Conservation (phyloP, 768 basidiomycete species). For the Kwoniella botswanensis region DNA sequence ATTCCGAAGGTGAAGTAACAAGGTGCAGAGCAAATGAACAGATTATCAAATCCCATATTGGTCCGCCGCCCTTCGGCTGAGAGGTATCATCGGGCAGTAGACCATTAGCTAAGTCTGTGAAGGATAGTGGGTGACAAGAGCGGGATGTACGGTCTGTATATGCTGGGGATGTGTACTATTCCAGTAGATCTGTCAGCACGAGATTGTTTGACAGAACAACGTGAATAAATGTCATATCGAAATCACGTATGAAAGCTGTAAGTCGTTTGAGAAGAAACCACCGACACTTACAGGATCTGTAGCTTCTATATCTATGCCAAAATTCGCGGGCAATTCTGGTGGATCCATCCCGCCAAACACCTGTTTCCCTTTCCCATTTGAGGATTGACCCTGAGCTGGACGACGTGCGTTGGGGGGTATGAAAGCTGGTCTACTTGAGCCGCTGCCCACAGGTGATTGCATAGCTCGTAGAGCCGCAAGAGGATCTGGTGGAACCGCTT, state of each 20-base stretch:
- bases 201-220: background rate
- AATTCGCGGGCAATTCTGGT: constrained; percentile 15
- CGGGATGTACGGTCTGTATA: constrained; percentile 66
- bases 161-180: constrained; percentile 68
- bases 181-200: background rate
- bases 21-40: constrained; percentile 79
- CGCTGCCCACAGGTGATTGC: constrained; percentile 22
- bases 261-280: no score
- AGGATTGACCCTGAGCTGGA: background rate
- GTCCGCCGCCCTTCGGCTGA: background rate
- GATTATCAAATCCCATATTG: constrained; percentile 67
- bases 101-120: constrained; percentile 69
- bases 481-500: constrained; percentile 31
- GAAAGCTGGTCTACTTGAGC: constrained; percentile 52
- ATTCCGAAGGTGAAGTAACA: constrained; percentile 66
- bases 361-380: background rate
- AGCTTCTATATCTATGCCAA: constrained; percentile 42
- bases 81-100: constrained; percentile 59
- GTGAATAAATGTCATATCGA: no score
- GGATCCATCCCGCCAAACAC: constrained; percentile 15
- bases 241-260: no score
- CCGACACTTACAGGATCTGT: constrained; percentile 64
- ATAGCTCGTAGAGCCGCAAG: constrained; percentile 35
- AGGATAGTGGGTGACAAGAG: constrained; percentile 67
- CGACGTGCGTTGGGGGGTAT: constrained; percentile 55